Evolutionary conservation across 768 basidiomycete species (phyloP).

Genomic region (Jaapia argillacea): DNA sequence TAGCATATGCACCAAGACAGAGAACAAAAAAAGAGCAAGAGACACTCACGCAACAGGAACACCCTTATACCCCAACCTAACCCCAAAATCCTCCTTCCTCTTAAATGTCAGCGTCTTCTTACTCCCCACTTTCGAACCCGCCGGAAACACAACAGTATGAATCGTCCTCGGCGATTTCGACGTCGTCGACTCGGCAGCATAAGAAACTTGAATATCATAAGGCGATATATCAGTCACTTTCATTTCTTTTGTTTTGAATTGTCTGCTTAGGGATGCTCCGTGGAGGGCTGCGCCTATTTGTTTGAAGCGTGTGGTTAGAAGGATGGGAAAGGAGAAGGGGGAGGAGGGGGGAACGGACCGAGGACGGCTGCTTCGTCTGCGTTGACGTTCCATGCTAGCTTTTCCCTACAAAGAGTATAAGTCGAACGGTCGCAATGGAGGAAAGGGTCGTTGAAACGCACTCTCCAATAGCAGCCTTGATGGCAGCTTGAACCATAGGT

Average conservation of each 20-base stretch:
- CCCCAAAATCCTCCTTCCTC: slow-evolving; percentile 71
- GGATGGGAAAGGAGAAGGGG: background rate
- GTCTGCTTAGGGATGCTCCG: slow-evolving; percentile 78
- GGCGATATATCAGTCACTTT: slow-evolving; percentile 65
- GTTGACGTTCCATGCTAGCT: slow-evolving; percentile 92
- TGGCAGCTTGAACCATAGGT: slow-evolving; percentile 83
- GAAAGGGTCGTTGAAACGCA: slow-evolving; percentile 23
- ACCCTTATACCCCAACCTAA: slow-evolving; percentile 72
- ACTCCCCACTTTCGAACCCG: slow-evolving; percentile 64
- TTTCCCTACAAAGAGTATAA: slow-evolving; percentile 35
- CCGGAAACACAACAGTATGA: slow-evolving; percentile 66
- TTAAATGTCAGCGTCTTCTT: slow-evolving; percentile 86
- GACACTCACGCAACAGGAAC: slow-evolving; percentile 46
- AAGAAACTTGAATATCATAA: slow-evolving; percentile 74
- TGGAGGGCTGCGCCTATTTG: slow-evolving; percentile 92
- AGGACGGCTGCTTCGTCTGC: slow-evolving; percentile 95
- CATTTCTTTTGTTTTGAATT: slow-evolving; percentile 94
- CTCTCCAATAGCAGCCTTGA: slow-evolving; percentile 73
- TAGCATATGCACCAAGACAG: no score
- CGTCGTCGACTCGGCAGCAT: slow-evolving; percentile 51
- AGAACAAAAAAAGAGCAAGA: background rate
- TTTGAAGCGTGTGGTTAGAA: slow-evolving; percentile 16
- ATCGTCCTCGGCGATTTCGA: slow-evolving; percentile 54
- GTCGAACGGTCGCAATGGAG: background rate
- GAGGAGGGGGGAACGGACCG: slow-evolving; percentile 36